Evolutionary conservation across 371 early-diverging fungal species (phyloP).

Genomic region (Saksenaea oblongispora): DNA sequence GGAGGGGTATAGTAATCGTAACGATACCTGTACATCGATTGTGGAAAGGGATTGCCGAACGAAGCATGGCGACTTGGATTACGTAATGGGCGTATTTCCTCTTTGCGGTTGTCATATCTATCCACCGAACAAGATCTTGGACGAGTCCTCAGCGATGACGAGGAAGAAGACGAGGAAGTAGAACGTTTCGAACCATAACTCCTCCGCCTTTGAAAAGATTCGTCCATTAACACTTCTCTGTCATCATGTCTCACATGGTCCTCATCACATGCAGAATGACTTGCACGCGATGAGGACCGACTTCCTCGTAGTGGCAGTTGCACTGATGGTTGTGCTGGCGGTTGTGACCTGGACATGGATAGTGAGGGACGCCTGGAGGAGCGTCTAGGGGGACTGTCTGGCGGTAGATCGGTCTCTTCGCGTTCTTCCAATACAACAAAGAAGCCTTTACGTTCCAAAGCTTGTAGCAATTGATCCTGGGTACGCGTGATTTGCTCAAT

Average conservation of each 20-base stretch:
- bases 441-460: slow-evolving; percentile 2
- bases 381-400: background rate
- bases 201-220: background rate
- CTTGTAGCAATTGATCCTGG: slow-evolving; percentile 19
- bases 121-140: background rate
- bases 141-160: background rate
- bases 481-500: slow-evolving; percentile 22
- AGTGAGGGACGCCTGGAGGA: background rate
- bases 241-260: background rate
- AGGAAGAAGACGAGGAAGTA: background rate
- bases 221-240: background rate
- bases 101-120: background rate
- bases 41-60: background rate
- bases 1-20: background rate
- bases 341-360: background rate
- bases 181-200: background rate
- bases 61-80: background rate
- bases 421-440: background rate
- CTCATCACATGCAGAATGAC: background rate
- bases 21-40: background rate
- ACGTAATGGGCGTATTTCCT: background rate
- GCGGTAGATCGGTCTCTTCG: background rate
- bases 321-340: too few relatives aligned
- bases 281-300: background rate
- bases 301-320: background rate